A percentile compares a stretch with the other conserved stretches of the same genome.
These are phyloP conservation scores for Filobasidium wieringae DNA, from an alignment of 768 basidiomycete species.

Conservation along the genomic window DNA sequence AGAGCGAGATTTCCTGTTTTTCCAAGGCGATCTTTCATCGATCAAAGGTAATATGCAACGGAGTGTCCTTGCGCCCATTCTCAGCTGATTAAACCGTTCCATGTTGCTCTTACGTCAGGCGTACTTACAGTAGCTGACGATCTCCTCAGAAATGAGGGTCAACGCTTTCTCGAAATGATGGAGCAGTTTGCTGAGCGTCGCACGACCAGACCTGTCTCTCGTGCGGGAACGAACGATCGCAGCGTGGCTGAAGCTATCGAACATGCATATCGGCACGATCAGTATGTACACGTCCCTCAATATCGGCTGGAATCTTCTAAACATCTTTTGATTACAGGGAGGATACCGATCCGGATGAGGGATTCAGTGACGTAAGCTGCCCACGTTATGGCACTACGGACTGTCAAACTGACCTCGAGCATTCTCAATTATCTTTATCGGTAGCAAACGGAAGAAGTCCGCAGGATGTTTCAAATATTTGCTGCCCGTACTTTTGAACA, in stretches of 20 bases:
- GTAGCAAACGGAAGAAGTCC: conserved; percentile 97
- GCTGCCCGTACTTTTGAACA: conserved; percentile 99
- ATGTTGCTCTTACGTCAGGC: conserved; percentile 42
- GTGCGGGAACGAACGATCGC: neutral
- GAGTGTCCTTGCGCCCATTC: neutral
- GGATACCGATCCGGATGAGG: conserved; percentile 7
- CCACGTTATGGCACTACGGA: neutral
- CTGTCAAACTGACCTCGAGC: conserved; percentile 17
- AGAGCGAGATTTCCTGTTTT: conserved; percentile 60
- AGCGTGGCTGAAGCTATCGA: conserved; percentile 39
- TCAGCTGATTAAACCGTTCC: neutral
- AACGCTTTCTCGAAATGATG: conserved; percentile 99
- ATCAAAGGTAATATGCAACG: conserved; percentile 44
- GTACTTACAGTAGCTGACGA: conserved; percentile 98
- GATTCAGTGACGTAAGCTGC: neutral
- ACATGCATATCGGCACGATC: conserved; percentile 51
- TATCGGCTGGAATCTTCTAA: neutral
- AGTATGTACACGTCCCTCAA: conserved; percentile 29
- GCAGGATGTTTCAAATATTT: conserved; percentile 99
- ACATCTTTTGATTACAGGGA: neutral
- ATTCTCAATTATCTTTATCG: conserved; percentile 58
- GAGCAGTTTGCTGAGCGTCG: conserved; percentile 91
- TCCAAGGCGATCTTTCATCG: conserved; percentile 63
- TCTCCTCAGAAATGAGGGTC: conserved; percentile 93
- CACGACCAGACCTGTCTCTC: conserved; percentile 45